Conservation (phyloP, 208 protist genomes). For the Trichomonas gallinae region DNA sequence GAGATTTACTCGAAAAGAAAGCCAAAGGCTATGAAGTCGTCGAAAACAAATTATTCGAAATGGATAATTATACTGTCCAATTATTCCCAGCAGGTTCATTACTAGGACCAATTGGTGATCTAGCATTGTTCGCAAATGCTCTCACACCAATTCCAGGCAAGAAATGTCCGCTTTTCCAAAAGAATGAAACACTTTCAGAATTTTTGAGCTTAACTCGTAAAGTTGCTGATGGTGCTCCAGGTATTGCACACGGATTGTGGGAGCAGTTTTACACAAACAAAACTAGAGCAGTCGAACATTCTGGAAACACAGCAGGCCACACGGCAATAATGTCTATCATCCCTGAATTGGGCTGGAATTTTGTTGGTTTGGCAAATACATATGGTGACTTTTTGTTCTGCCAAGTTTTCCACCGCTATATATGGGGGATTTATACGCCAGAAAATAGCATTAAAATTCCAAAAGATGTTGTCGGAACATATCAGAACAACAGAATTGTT, state of each 20-base stretch:
- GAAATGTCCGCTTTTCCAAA: not conserved
- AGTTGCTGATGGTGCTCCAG: not conserved
- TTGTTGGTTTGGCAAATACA: not conserved
- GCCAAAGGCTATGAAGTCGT: not conserved
- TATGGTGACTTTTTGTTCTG: not conserved
- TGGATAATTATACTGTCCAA: not conserved
- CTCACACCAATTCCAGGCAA: not conserved
- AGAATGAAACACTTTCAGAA: not conserved
- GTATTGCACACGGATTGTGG: not conserved
- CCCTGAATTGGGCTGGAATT: not conserved
- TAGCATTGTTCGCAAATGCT: not conserved
- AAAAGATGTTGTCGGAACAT: not conserved
- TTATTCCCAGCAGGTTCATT: not conserved
- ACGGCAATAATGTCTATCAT: not conserved
- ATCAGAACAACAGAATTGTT: not conserved
- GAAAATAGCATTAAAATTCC: not conserved
- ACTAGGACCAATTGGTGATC: not conserved
- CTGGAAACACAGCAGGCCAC: not conserved
- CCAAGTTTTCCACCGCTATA: not conserved
- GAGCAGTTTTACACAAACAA: not conserved
- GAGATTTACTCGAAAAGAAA: not conserved
- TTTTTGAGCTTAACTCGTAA: not conserved
- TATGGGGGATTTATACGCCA: not conserved
- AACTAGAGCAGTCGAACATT: not conserved
- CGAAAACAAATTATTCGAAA: not conserved